Evolutionary conservation across 2,329 filamentous ascomycete species (phyloP).

Genomic region (Polychaeton citri): DNA sequence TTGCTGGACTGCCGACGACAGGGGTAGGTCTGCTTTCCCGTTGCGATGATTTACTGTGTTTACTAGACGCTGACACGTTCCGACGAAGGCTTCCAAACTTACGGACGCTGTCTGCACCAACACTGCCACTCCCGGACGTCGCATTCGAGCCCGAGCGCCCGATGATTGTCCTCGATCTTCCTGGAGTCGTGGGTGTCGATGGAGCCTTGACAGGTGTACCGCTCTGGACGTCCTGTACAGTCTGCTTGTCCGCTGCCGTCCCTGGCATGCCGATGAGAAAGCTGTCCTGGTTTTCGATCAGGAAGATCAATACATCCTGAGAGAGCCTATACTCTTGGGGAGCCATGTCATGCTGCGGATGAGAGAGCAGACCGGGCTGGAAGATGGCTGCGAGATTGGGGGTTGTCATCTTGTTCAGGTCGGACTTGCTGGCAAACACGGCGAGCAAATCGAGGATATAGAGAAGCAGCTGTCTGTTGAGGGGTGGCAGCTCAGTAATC

Average conservation of each 20-base stretch:
- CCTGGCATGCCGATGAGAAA: slow-evolving; percentile 98
- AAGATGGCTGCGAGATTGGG: slow-evolving; percentile 94
- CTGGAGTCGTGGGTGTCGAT: slow-evolving; percentile 29
- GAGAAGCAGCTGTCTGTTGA: slow-evolving; percentile 85
- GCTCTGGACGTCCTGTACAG: slow-evolving; percentile 55
- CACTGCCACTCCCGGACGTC: slow-evolving; percentile 48
- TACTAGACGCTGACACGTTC: slow-evolving; percentile 88
- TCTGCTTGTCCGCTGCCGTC: slow-evolving; percentile 85
- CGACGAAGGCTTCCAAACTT: slow-evolving; percentile 68
- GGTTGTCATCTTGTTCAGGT: slow-evolving; percentile 93
- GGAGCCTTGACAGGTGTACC: slow-evolving; percentile 41
- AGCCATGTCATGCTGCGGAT: slow-evolving; percentile 89
- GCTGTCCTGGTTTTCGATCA: slow-evolving; percentile 97
- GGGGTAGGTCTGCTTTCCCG: slow-evolving; percentile 57
- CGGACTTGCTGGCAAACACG: slow-evolving; percentile 92
- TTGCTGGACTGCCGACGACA: slow-evolving; percentile 18
- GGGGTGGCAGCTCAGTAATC: slow-evolving; percentile 81
- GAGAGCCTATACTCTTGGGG: slow-evolving; percentile 88
- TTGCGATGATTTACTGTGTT: slow-evolving; percentile 63
- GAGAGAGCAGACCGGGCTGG: slow-evolving; percentile 88
- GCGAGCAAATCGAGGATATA: slow-evolving; percentile 94
- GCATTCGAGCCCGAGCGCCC: slow-evolving; percentile 73
- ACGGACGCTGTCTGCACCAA: slow-evolving; percentile 61
- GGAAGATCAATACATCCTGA: slow-evolving; percentile 91
- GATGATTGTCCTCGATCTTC: slow-evolving; percentile 42